Evolutionary conservation across 176 grass and related monocot species (phyloP), one percentile per base, ranked within the genome.

Genomic region (Avena sativa): DNA sequence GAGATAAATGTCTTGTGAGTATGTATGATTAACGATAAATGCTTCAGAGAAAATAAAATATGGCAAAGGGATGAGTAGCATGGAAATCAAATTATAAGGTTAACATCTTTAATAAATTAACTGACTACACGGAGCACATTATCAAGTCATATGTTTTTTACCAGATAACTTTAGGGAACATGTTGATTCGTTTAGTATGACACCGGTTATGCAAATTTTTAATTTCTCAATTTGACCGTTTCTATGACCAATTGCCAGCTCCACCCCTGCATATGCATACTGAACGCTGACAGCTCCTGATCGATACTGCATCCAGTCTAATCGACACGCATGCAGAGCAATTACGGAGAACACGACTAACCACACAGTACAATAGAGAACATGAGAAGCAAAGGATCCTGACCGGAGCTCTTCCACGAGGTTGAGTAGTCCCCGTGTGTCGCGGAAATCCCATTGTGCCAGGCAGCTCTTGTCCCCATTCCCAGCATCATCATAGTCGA

Each of bases 341-440:
- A 85, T 68, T 8, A 85, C 26, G 53, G 12, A 1, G 55, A 83
- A 80, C 16, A 59, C 16, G n/a, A 83, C 36, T 14, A 20, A 87
- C 10, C 17, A 21, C 46, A 64, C 50, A 19, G 44, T 49, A 67
- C 44, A 74, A 66, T 26, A 25, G 32, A 68, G 20, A 73, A 11
- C 2, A 7, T 6, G 26, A 64, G 44, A 68, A 80, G 63, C 79
- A 50, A 81, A 87, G 55, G 12, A 46, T 23, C 4, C 85, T 86
- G 83, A 95, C 93, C 93, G 79, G 49, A 95, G 86, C 79, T 95
- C 91, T 12, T 89, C 84, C 46, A 98, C 89, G 6, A 98, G 88
- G 64, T 63, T 57, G 57, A 94, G 76, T 50, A 98, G 83, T 43
- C 85, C 87, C 36, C 82, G 21, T 1, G 90, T 87, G 58, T 94